Percentiles rank a stretch among this genome's conserved stretches.
These are phyloP conservation scores for Sporisorium iseilematis-ciliati DNA, from an alignment of 1,284 basidiomycete species.

Conservation along the genomic window DNA sequence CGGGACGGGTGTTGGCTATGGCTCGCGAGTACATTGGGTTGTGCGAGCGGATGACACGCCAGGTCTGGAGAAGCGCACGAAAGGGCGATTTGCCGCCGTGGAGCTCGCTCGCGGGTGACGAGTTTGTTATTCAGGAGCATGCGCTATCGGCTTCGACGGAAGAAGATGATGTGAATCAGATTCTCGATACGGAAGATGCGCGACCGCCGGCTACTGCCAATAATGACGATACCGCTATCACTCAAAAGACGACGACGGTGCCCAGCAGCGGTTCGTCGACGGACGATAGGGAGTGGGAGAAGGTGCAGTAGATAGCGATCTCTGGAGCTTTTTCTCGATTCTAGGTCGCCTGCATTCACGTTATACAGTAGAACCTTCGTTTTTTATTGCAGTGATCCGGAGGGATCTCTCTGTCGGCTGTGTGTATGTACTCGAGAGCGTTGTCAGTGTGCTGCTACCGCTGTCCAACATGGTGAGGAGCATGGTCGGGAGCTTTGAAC, in stretches of 20 bases:
- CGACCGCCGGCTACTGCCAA: constrained; percentile 25
- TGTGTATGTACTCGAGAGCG: too few relatives aligned
- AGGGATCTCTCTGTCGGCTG: too few relatives aligned
- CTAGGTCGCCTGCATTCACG: background rate
- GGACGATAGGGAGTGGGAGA: constrained; percentile 56
- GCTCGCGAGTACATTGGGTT: constrained; percentile 46
- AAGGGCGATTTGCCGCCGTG: constrained; percentile 56
- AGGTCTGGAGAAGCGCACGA: constrained; percentile 56
- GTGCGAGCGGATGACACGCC: constrained; percentile 46
- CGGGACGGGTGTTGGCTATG: constrained; percentile 37
- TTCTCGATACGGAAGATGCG: constrained; percentile 29
- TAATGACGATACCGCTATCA: constrained; percentile 21
- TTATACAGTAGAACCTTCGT: background rate
- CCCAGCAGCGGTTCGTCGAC: constrained; percentile 31
- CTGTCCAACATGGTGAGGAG: too few relatives aligned
- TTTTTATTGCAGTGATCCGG: background rate
- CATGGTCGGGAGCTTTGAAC: too few relatives aligned
- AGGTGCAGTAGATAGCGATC: constrained; percentile 33
- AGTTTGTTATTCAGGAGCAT: constrained; percentile 37
- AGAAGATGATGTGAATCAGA: constrained; percentile 20
- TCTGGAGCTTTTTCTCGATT: background rate
- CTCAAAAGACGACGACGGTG: constrained; percentile 40
- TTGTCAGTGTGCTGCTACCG: too few relatives aligned
- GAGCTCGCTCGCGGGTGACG: constrained; percentile 45
- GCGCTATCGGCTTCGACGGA: constrained; percentile 16